Evolutionary conservation across 2,329 filamentous ascomycete species (phyloP).

Genomic region (Seiridium unicorne): DNA sequence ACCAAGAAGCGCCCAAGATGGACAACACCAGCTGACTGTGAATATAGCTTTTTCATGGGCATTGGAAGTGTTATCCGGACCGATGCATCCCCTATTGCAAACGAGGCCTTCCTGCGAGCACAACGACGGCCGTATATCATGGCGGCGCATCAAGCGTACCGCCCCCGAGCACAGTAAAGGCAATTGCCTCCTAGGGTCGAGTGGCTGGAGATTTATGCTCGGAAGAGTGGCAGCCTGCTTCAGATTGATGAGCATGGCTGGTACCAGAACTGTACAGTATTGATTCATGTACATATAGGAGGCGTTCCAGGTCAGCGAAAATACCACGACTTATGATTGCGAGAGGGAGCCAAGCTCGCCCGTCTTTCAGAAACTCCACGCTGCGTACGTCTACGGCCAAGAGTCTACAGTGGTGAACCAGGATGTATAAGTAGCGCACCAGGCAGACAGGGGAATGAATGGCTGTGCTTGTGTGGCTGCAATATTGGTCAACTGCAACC

Average conservation of each 20-base stretch:
- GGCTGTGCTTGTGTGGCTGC: no score
- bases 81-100: constrained; percentile 75
- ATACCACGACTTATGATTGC: no score
- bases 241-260: not conserved
- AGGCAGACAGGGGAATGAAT: no score
- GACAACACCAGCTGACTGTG: constrained; percentile 9
- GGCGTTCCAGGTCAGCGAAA: constrained; percentile 1
- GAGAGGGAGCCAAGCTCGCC: no score
- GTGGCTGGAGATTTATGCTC: no score
- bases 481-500: no score
- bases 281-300: not conserved
- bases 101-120: constrained; percentile 73
- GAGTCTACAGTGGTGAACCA: no score
- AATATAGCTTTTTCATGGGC: constrained; percentile 86
- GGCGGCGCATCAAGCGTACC: constrained; percentile 37
- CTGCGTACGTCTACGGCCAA: no score
- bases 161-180: constrained; percentile 26
- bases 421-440: no score
- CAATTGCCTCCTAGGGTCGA: no score
- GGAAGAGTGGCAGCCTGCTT: not conserved
- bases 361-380: no score
- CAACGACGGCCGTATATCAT: constrained; percentile 73
- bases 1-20: not conserved
- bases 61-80: constrained; percentile 96
- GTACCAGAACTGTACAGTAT: not conserved